phyloP scores from a whole-genome alignment of 805 yeast species.

The Candida nanaspora region DNA sequence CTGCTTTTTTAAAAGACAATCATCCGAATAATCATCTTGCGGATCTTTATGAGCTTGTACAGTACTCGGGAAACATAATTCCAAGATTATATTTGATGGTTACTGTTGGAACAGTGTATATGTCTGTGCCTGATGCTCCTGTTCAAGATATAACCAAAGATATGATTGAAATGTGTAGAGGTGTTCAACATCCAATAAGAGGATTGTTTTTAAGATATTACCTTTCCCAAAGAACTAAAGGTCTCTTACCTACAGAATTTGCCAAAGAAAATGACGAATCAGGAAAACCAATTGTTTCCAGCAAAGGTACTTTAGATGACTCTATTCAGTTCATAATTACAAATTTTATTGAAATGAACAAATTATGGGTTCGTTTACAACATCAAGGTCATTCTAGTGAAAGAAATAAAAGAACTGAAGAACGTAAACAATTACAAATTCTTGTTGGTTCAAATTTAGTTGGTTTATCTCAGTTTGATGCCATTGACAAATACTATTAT shows the following conservation, averaged over 20 bases:
- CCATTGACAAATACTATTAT: conserved; percentile 47
- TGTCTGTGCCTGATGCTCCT: conserved; percentile 74
- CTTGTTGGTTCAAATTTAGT: conserved; percentile 91
- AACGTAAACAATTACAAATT: conserved; percentile 83
- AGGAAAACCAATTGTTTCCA: conserved; percentile 12
- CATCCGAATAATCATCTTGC: conserved; percentile 72
- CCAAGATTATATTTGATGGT: conserved; percentile 93
- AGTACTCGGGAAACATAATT: conserved; percentile 87
- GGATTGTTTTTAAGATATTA: conserved; percentile 89
- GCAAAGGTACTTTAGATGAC: conserved; percentile 43
- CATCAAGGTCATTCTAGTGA: conserved; percentile 92
- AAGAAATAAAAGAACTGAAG: conserved; percentile 61
- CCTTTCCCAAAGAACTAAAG: conserved; percentile 75
- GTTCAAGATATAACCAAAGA: conserved; percentile 83
- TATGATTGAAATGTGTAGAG: conserved; percentile 96
- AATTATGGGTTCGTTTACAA: conserved; percentile 93
- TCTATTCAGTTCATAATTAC: conserved; percentile 74
- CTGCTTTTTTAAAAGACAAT: conserved; percentile 55
- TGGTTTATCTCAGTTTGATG: conserved; percentile 78
- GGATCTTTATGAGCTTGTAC: conserved; percentile 89
- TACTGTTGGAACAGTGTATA: conserved; percentile 86
- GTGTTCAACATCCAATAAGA: conserved; percentile 91
- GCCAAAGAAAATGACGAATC: conserved; percentile 13
- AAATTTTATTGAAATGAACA: conserved; percentile 95
- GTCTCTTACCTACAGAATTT: conserved; percentile 40